Evolutionary conservation across 2,329 filamentous ascomycete species (phyloP).

Genomic region (Setomelanomma holmii): DNA sequence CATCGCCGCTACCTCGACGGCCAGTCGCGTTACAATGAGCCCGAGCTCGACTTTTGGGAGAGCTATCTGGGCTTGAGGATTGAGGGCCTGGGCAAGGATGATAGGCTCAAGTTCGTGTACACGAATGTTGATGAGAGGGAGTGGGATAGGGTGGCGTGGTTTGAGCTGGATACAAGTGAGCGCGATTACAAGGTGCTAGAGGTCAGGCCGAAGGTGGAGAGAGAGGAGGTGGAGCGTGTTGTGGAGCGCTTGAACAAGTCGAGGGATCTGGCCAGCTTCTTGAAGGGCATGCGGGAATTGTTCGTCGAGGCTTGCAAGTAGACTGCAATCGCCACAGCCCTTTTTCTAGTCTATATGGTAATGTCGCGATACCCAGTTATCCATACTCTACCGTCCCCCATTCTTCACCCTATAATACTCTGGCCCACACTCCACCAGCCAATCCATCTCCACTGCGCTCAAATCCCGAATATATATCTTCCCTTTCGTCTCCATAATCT

Average conservation of each 20-base stretch:
- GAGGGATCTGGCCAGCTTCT: slow-evolving; percentile 72
- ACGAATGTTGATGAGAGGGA: slow-evolving; percentile 85
- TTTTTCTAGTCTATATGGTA: background rate
- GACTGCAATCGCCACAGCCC: slow-evolving; percentile 9
- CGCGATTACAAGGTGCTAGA: slow-evolving; percentile 86
- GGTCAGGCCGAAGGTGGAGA: slow-evolving; percentile 81
- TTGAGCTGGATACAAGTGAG: slow-evolving; percentile 82
- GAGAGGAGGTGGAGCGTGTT: slow-evolving; percentile 77
- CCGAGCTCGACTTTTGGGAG: slow-evolving; percentile 96
- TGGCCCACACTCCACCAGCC: slow-evolving; percentile 87
- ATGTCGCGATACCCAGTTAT: background rate
- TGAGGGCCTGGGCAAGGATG: slow-evolving; percentile 83
- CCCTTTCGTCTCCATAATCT: slow-evolving; percentile 84
- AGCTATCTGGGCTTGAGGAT: slow-evolving; percentile 87
- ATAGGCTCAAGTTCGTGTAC: slow-evolving; percentile 89
- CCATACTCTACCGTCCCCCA: slow-evolving; percentile 10
- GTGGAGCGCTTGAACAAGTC: slow-evolving; percentile 82
- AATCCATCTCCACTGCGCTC: slow-evolving; percentile 92
- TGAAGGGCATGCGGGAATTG: slow-evolving; percentile 83
- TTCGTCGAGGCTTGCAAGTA: slow-evolving; percentile 67
- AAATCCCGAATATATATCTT: slow-evolving; percentile 93
- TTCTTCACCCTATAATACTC: slow-evolving; percentile 60
- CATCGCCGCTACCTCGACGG: slow-evolving; percentile 78
- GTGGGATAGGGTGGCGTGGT: slow-evolving; percentile 90
- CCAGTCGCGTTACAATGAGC: slow-evolving; percentile 86